Evolutionary conservation across 129 eudicot genomes (phyloP), one percentile per base, ranked within the genome.

Genomic region (Pseudognaphalium luteoalbum): DNA sequence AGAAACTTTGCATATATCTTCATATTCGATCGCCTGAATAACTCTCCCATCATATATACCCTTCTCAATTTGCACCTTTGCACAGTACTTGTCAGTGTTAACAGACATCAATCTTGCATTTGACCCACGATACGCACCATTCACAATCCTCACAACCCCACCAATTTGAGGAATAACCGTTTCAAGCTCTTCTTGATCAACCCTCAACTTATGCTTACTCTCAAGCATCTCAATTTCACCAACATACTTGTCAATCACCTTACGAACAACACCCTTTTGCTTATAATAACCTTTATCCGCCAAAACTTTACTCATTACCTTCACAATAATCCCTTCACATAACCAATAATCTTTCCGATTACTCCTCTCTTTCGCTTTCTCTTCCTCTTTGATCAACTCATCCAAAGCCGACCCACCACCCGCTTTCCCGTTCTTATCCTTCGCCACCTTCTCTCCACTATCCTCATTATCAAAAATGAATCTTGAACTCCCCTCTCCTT

Each of bases 221-320:
- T 94, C 97, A 60, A 91, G 66, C 96, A 91, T 91, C 88, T 94
- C 96, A 81, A 94, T 94, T 61, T 91, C 98, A 57, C 96, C 97
- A 22, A 82, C 92, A 80, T 88, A 94, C 75, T 84, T 91, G 76
- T 91, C 97, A 66, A 94, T 85, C 62, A 93, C 98, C 83, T 84
- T 93, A 6, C 87, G 84, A 15, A 93, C 87, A 32, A 88, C 86
- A 29, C 98, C 98, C 84, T 90, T 93, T 78, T 90, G 94, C 91
- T 93, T 93, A 76, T 90, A 93, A 68, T 92, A 92, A 29, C 98
- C 98, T 77, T 92, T 89, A 1, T 90, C 98, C 0, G 80, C 91
- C 87, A 94, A 88, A 28, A 81, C 87, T 72, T 91, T 89, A 54
- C 96, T 88, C 98, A 90, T 93, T 14, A 93, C 88, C 75, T 93